Conservation (phyloP, 495 filamentous ascomycete genomes). For the Geoglossum glabrum region DNA sequence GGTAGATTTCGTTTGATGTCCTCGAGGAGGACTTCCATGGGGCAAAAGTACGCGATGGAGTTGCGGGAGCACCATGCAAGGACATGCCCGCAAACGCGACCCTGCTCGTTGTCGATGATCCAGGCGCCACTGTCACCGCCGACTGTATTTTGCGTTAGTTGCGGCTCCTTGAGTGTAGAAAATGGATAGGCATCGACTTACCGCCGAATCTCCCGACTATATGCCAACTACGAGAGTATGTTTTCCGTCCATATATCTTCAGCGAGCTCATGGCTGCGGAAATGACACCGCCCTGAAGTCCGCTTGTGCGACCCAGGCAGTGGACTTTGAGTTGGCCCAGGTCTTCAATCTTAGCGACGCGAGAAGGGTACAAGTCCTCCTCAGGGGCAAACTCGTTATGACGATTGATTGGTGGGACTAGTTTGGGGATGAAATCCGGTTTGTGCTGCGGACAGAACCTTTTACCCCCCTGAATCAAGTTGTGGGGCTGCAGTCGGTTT, state of each 20-base stretch:
- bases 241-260: slow-evolving; percentile 60
- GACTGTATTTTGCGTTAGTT: slow-evolving; percentile 22
- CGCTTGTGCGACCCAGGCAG: slow-evolving; percentile 79
- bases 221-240: slow-evolving; percentile 64
- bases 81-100: slow-evolving; percentile 75
- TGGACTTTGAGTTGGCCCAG: slow-evolving; percentile 61
- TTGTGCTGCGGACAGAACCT: slow-evolving; percentile 12
- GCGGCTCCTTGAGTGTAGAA: neutral
- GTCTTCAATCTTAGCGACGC: slow-evolving; percentile 18
- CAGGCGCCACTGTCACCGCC: slow-evolving; percentile 87
- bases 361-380: slow-evolving; percentile 15
- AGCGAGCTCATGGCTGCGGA: slow-evolving; percentile 56
- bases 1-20: slow-evolving; percentile 65
- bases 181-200: slow-evolving; percentile 16
- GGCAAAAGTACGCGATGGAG: slow-evolving; percentile 68
- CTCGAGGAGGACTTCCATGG: slow-evolving; percentile 75
- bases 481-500: slow-evolving; percentile 47
- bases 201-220: slow-evolving; percentile 51
- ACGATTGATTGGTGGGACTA: slow-evolving; percentile 2
- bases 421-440: neutral
- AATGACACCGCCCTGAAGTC: slow-evolving; percentile 59
- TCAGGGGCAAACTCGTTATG: slow-evolving; percentile 1
- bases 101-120: slow-evolving; percentile 64
- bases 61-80: slow-evolving; percentile 64
- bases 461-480: slow-evolving; percentile 34